Base-by-base conservation (phyloP, 495 filamentous ascomycete genomes). In the Aspergillus nanangensis region DNA sequence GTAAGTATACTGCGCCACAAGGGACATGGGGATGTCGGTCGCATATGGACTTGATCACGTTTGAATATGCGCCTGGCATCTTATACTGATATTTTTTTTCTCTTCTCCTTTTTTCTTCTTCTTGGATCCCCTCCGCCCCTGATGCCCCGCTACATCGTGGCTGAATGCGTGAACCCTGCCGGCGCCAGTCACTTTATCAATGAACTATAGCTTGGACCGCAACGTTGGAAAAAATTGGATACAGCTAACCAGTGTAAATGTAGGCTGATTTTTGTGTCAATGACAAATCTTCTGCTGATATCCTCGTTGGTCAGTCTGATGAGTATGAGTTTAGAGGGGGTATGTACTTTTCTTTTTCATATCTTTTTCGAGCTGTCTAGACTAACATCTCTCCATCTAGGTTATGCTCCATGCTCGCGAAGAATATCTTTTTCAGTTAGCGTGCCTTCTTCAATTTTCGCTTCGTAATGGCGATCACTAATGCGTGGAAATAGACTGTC, bases 231-330 rank as follows among this genome's bases (percentile, higher is more conserved):
- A 36, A 18, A 36, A 40, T 34, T 33, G 17, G 29, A 51, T 38
- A 49, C 58, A 60, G 44, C 58, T 50, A 17, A 19, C 5, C 9
- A 44, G 55, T 23, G 24, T 7, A 5, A 19, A 37, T 50, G 32
- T 46, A 76, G 74, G 79, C 60, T 86, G 27, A 75, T 90, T 53
- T 96, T 95, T 58, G 79, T 96, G 23, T 86, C 77, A 24, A 75
- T 96, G 62, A 94, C 87, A 50, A 94, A 92, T 52, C 89, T 95
- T 44, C 75, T 96, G 11, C 74, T 96, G n/a, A 84, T 94, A 52
- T 93, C 91, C 31, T 92, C 87, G 13, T 72, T 95, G 46, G 93
- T 96, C 44, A 90, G 87, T 74, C 81, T 96, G 66, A 80, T 96
- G 51, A 92, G 87, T 53, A 91, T 94, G 72, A 89, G 82, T 58